Evolutionary conservation across 2,329 filamentous ascomycete genomes (phyloP), one percentile per base, ranked within the genome.

Genomic region (Pseudogymnoascus sp.): DNA sequence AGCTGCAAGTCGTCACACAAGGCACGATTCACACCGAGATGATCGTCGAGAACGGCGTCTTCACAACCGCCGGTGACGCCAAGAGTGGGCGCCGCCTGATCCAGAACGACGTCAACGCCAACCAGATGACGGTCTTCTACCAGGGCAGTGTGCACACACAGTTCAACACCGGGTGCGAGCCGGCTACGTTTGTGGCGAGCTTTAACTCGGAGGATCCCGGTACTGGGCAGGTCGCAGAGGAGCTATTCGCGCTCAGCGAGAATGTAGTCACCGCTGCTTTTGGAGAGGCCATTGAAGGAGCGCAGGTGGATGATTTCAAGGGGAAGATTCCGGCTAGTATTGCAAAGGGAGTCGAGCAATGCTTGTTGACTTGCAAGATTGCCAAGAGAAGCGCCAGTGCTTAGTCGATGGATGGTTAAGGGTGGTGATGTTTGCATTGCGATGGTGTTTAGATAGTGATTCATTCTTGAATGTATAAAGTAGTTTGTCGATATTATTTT

Each of bases 61-160:
- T 73, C 62, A 36, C 18, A 7, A 69, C 65, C 14, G 60, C 54
- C 5, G 64, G 63, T 22, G 65, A 74, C 62, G 73, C 73, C 58
- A 63, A 68, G 33, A 71, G 71, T 62, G 73, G 69, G 22, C 76
- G 73, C 20, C 73, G 78, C 6, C 70, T 74, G 22, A 73, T 77
- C 58, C 66, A 65, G 58, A 76, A 75, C 65, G 74, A 71, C 37
- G 70, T 84, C 38, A 67, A 66, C 9, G 70, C 73, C 63, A 75
- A 76, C 70, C 76, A 79, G 70, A 79, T 81, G 72, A 81, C 79
- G 2, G 76, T 79, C 57, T 83, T 84, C 72, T 81, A 78, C 66
- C 77, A 79, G 69, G 82, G 82, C 25, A 75, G 77, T 5, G 69
- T 83, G 20, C 83, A 85, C 71, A 79, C 77, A 6, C 79, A 83